Evolutionary conservation across 495 filamentous ascomycete species (phyloP).

Genomic region (Penicillium canescens): DNA sequence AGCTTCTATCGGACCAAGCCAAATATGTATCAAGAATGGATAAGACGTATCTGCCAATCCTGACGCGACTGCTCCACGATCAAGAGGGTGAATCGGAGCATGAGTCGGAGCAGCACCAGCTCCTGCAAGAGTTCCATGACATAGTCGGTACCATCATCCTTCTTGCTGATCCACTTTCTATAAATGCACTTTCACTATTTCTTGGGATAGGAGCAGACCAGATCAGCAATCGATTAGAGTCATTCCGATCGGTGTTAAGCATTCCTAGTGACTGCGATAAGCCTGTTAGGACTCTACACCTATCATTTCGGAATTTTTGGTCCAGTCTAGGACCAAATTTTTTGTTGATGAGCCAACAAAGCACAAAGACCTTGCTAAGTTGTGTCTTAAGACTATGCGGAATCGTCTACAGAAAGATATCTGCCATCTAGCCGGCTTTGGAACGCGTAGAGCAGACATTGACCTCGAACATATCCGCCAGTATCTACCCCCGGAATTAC

Average conservation of each 20-base stretch:
- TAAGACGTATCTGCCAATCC: slow-evolving; percentile 29
- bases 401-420: slow-evolving; percentile 33
- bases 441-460: slow-evolving; percentile 22
- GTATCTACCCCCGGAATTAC: slow-evolving; percentile 25
- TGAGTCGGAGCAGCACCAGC: background rate
- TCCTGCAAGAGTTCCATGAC: slow-evolving; percentile 23
- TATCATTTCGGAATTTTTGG: slow-evolving; percentile 15
- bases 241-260: slow-evolving; percentile 27
- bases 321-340: slow-evolving; percentile 15
- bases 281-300: slow-evolving; percentile 10
- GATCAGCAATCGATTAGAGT: slow-evolving; percentile 17
- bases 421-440: slow-evolving; percentile 26
- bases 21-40: slow-evolving; percentile 19
- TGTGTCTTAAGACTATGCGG: slow-evolving; percentile 33
- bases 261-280: slow-evolving; percentile 22
- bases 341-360: slow-evolving; percentile 14
- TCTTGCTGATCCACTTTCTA: slow-evolving; percentile 25
- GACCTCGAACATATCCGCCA: slow-evolving; percentile 13
- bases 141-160: slow-evolving; percentile 30
- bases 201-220: slow-evolving; percentile 5
- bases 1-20: slow-evolving; percentile 16
- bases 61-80: slow-evolving; percentile 22
- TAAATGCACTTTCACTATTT: slow-evolving; percentile 15
- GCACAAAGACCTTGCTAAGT: slow-evolving; percentile 6
- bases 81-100: slow-evolving; percentile 9